Percentiles rank a stretch among this genome's conserved stretches.
Evolutionary conservation across 495 filamentous ascomycete species (phyloP).

Genomic region (Neurospora sp.): DNA sequence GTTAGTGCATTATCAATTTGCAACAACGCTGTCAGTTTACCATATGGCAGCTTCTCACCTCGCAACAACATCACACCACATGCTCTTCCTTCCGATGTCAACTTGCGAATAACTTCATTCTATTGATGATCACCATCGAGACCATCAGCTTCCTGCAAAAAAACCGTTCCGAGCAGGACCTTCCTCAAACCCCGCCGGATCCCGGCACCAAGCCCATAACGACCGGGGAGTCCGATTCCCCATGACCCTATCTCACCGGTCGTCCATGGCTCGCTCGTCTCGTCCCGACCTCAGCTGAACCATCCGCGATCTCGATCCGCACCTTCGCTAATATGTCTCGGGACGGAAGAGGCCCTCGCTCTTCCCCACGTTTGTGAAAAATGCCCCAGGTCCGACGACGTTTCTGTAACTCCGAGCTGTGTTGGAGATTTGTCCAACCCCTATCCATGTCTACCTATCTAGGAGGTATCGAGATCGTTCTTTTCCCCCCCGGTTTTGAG

Average conservation of each 20-base stretch:
- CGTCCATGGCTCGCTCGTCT: neutral
- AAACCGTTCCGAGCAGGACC: neutral
- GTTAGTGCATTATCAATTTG: neutral
- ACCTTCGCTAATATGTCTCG: neutral
- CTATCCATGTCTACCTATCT: neutral
- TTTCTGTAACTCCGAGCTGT: neutral
- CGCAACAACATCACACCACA: neutral
- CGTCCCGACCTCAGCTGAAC: neutral
- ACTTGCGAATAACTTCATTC: neutral
- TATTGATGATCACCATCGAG: neutral
- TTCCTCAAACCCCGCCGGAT: neutral
- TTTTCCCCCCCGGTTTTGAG: neutral
- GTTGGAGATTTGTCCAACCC: neutral
- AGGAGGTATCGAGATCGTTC: neutral
- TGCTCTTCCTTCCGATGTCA: neutral
- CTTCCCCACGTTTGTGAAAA: neutral
- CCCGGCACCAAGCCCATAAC: neutral
- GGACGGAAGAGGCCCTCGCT: neutral
- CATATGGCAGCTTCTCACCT: neutral
- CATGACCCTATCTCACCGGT: neutral
- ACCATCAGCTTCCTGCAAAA: neutral
- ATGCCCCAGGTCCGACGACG: neutral
- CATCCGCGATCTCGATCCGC: neutral
- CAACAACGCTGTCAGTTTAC: neutral
- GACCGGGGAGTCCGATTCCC: neutral